Evolutionary conservation across 2,329 filamentous ascomycete genomes (phyloP), one percentile per base, ranked within the genome.

Genomic region (Karstenula rhodostoma): DNA sequence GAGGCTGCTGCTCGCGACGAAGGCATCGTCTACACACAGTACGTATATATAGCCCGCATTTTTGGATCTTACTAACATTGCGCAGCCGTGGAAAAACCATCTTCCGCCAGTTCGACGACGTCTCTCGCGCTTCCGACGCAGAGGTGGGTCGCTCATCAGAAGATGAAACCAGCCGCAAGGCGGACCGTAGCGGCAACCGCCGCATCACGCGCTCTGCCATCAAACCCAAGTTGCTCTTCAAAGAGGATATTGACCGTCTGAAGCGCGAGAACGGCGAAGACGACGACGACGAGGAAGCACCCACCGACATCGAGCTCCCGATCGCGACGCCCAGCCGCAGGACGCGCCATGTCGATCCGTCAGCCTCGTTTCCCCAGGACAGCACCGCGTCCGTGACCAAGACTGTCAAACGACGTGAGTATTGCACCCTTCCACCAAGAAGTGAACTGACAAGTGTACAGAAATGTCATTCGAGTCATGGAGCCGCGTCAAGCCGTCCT

Each of bases 1-100:
- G 85, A 90, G 48, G 87, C 87, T 15, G 83, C 85, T 3, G 77
- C 82, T 33, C 88, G 90, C 32, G 85, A 89, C 4, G 90, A 94
- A 75, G 92, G 92, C 61, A 84, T 93, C 72, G 81, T 93, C 62
- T 92, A 89, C 69, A 85, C 89, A 13, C 94, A 94, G 90, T 93
- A 84, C 85, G 90, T 89, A n/a, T 13, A 22, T 27, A 10, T 15
- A 22, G n/a, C 15, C 46, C 23, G 29, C 29, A 5, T 32, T 32
- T 32, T 7, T 25, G 25, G 13, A 35, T 2, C 22, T 43, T 3
- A 15, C 60, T 53, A 58, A 58, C 49, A 33, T 51, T 57, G 71
- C 77, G 75, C 54, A 93, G 90, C 82, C 92, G 92, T 69, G 92
- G 92, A 74, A 92, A 90, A 82, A 92, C 88, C 74, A 83, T 92